Percentiles rank a stretch among this genome's conserved stretches.
Conservation (phyloP, 2,329 filamentous ascomycete genomes). For the Colletotrichum australisinense region DNA sequence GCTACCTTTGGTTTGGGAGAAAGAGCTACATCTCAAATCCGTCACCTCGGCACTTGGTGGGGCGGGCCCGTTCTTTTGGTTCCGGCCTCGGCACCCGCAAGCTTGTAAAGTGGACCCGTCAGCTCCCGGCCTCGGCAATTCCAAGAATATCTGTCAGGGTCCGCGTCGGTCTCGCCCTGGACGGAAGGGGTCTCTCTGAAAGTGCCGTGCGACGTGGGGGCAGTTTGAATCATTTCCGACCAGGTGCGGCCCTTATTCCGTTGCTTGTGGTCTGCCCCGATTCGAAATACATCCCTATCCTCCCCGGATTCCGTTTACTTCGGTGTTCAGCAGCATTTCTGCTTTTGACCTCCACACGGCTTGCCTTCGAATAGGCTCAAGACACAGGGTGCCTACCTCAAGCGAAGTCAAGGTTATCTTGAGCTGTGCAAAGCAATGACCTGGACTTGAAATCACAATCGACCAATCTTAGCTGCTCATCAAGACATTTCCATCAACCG, state of each 20-base stretch:
- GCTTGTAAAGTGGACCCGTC: neutral
- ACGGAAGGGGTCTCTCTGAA: neutral
- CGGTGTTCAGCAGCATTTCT: neutral
- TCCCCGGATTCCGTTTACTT: neutral
- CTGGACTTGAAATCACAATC: neutral
- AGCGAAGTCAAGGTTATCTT: neutral
- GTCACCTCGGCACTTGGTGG: constrained; percentile 15
- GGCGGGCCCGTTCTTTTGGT: constrained; percentile 7
- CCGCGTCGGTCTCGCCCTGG: neutral
- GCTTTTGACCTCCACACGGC: neutral
- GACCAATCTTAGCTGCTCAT: neutral
- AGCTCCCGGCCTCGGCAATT: constrained; percentile 19
- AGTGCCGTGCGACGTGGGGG: neutral
- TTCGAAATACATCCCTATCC: neutral
- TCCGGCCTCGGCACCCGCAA: constrained; percentile 18
- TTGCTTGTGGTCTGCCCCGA: neutral
- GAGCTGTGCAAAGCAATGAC: neutral
- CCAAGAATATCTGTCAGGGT: neutral
- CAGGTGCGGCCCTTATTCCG: neutral
- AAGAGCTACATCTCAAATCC: neutral
- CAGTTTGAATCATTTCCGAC: too few relatives aligned
- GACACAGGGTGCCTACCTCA: too few relatives aligned
- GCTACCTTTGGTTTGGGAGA: neutral
- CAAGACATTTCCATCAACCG: neutral
- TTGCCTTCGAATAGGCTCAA: too few relatives aligned